Base-by-base conservation (phyloP, 257 asterid genomes). In the Lycium ferocissimum region DNA sequence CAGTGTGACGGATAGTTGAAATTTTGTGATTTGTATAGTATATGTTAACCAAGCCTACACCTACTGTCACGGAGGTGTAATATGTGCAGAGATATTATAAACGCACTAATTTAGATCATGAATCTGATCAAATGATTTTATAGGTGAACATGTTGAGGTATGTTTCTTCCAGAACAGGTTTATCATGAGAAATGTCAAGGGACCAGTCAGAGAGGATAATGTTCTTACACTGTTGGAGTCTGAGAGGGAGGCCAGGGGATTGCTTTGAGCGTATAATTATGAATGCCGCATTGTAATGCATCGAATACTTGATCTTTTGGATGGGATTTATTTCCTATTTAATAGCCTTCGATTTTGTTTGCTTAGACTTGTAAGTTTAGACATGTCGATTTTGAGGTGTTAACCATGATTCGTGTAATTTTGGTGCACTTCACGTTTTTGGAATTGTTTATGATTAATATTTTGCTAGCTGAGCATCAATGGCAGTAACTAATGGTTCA, bases 141-240 rank as follows among this genome's bases (percentile, higher is more conserved):
- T 75, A 75, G 59, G 22, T 75, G 20, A 49, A 73, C 14, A 17
- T 12, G 38, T 15, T 49, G 58, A 22, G 22, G 1, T 20, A 13
- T 20, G 61, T 22, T 47, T n/a, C n/a, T 10, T 72, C 33, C 33
- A 26, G 33, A 26, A 26, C 33, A 26, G 33, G 33, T 26, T 26
- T 26, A 26, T 26, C 33, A 26, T 26, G 33, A 26, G 33, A 26
- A 26, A 88, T 12, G 89, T 84, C 49, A 88, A 88, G 87, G 91
- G 89, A 82, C 88, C 89, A 45, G 89, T 86, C 14, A 78, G 83
- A 66, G 91, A 88, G 82, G 91, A 86, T 53, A 89, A 88, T 84
- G 58, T 86, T 62, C 89, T 88, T 26, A 86, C 91, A 6, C 63
- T 88, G 85, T 86, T 88, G 6, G 91, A 86, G 83, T 88, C 89